Conservation (phyloP, 106 monocot species). For the Allium sativum region DNA sequence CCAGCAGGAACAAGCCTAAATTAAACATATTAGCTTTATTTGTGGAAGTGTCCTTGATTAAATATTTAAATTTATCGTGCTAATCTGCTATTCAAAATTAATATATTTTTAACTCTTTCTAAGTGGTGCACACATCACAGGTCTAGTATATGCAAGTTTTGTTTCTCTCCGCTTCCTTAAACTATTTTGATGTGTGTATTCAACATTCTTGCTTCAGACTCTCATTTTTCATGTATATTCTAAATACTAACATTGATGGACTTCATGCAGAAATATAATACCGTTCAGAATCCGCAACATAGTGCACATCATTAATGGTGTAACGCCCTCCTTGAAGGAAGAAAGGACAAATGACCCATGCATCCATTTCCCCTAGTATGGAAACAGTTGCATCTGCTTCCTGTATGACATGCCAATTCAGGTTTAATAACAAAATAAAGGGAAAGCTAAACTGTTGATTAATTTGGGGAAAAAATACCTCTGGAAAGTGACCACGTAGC, state of each 20-base stretch:
- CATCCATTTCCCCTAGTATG: constrained; percentile 92
- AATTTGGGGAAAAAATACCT: constrained; percentile 17
- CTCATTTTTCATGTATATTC: no score
- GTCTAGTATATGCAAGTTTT: no score
- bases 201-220: no score
- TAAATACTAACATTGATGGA: not conserved
- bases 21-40: not conserved
- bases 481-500: constrained; percentile 96
- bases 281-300: constrained; percentile 89
- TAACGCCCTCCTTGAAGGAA: constrained; percentile 95
- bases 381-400: constrained; percentile 93
- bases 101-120: no score
- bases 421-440: not conserved
- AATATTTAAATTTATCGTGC: no score
- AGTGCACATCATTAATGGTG: constrained; percentile 85
- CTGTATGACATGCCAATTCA: constrained; percentile 18
- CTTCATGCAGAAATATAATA: constrained; percentile 8
- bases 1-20: constrained; percentile 89
- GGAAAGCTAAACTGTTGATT: not conserved
- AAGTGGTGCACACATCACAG: no score
- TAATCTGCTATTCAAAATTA: no score
- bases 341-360: constrained; percentile 97
- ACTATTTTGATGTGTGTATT: no score
- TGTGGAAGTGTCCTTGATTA: not conserved
- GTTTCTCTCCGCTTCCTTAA: no score